Conservation (phyloP, 2,329 filamentous ascomycete species). For the Fusarium fujikuroi region DNA sequence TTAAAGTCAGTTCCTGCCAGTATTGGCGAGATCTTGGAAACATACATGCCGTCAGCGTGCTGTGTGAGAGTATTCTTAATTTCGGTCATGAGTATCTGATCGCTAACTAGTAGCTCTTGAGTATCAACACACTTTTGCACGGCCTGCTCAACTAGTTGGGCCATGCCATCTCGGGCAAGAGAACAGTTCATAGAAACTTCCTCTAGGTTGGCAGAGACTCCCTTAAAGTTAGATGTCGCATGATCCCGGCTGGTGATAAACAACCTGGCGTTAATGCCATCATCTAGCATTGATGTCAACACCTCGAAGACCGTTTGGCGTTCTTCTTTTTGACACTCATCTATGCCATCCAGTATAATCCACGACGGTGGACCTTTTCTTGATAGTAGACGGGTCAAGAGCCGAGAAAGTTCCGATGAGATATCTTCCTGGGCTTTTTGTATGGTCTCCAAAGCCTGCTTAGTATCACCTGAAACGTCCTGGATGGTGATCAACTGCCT, state of each 20-base stretch:
- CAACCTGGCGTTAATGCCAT: fast-evolving
- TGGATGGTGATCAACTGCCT: neutral
- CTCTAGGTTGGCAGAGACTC: fast-evolving
- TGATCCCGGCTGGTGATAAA: neutral
- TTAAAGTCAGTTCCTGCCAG: fast-evolving
- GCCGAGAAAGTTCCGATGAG: fast-evolving
- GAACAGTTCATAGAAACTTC: neutral
- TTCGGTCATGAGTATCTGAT: fast-evolving
- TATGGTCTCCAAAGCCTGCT: neutral
- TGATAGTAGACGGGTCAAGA: fast-evolving
- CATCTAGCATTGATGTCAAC: fast-evolving
- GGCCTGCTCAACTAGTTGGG: fast-evolving
- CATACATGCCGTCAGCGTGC: neutral
- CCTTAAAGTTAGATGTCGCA: fast-evolving
- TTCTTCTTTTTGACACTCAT: neutral
- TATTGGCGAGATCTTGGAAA: too few species aligned
- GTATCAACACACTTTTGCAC: neutral
- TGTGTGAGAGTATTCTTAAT: fast-evolving
- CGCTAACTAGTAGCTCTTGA: neutral
- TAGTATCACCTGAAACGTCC: fast-evolving
- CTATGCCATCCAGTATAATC: fast-evolving
- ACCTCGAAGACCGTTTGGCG: fast-evolving
- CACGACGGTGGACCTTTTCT: fast-evolving
- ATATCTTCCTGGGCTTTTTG: fast-evolving
- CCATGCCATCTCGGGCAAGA: fast-evolving